Percentiles rank a stretch among this genome's conserved stretches.
These are phyloP conservation scores for Trichoderma sp. DNA, from an alignment of 2,329 filamentous ascomycete genomes.

Conservation along the genomic window DNA sequence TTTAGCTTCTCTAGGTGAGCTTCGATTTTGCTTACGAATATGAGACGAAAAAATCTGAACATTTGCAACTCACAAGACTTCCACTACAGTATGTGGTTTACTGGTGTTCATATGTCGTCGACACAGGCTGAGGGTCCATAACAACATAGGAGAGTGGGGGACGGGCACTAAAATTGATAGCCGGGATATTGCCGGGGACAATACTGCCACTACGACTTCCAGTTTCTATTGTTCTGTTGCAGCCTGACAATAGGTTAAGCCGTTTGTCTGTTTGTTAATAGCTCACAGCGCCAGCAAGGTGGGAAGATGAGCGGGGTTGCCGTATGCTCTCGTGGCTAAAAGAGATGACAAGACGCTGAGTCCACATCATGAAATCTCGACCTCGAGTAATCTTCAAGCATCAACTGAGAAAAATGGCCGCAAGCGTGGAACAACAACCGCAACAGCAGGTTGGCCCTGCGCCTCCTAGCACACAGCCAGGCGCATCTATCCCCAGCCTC, in stretches of 20 bases:
- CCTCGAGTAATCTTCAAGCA: conserved; percentile 42
- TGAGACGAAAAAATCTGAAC: neutral
- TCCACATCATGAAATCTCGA: conserved; percentile 39
- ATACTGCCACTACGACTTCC: conserved; percentile 31
- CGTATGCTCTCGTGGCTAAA: conserved; percentile 28
- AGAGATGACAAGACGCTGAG: conserved; percentile 33
- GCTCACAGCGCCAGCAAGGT: conserved; percentile 24
- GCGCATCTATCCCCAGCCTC: conserved; percentile 53
- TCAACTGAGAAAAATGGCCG: conserved; percentile 32
- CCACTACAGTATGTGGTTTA: neutral
- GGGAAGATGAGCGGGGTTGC: conserved; percentile 26
- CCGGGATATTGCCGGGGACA: conserved; percentile 36
- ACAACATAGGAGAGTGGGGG: neutral
- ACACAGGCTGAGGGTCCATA: neutral
- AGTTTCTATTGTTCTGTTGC: conserved; percentile 36
- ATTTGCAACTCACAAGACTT: neutral
- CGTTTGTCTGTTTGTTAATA: conserved; percentile 16
- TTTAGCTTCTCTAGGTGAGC: neutral
- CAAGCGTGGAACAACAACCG: conserved; percentile 29
- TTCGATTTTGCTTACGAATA: neutral
- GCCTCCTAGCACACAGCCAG: conserved; percentile 16
- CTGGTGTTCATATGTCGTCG: neutral
- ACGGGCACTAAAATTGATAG: conserved; percentile 30
- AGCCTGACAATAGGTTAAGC: conserved; percentile 10
- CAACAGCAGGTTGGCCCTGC: conserved; percentile 18